Evolutionary conservation across 441 rosid genomes (phyloP).

Genomic region (Euphorbia schlechtendalii): DNA sequence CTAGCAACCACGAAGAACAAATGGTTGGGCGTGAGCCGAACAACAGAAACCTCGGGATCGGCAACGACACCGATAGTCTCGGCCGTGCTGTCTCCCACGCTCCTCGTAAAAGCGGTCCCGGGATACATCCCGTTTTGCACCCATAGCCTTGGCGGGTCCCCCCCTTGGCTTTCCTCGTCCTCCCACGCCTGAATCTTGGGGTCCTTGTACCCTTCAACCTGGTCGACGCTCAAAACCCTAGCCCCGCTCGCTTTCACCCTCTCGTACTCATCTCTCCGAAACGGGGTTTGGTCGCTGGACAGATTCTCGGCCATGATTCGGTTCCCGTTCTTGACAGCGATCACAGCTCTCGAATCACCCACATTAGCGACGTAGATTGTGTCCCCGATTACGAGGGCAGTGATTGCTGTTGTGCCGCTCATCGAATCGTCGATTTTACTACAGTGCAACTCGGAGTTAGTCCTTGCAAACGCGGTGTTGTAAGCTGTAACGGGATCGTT

Average conservation of each 20-base stretch:
- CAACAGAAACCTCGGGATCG: constrained; percentile 66
- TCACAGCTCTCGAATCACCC: constrained; percentile 92
- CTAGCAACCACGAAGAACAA: constrained; percentile 89
- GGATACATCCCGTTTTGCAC: constrained; percentile 88
- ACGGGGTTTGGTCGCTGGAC: constrained; percentile 91
- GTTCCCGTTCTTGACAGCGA: constrained; percentile 58
- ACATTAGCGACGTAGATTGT: constrained; percentile 78
- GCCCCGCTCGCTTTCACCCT: constrained; percentile 92
- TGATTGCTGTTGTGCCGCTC: constrained; percentile 95
- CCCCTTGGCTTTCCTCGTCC: constrained; percentile 31
- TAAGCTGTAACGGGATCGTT: constrained; percentile 76
- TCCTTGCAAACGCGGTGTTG: constrained; percentile 50
- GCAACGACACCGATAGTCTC: constrained; percentile 82
- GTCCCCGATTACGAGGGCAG: constrained; percentile 80
- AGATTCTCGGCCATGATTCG: constrained; percentile 59
- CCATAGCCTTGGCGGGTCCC: constrained; percentile 97
- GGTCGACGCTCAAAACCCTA: constrained; percentile 79
- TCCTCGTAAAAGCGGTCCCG: constrained; percentile 86
- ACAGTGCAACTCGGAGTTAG: constrained; percentile 55
- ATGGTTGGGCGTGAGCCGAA: constrained; percentile 60
- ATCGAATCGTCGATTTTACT: constrained; percentile 78
- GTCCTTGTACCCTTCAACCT: constrained; percentile 83
- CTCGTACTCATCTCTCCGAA: constrained; percentile 85
- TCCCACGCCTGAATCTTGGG: constrained; percentile 78
- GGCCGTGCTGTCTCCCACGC: constrained; percentile 81